phyloP scores from a whole-genome alignment of 2,329 filamentous ascomycete species.

The Rutstroemia sp. region DNA sequence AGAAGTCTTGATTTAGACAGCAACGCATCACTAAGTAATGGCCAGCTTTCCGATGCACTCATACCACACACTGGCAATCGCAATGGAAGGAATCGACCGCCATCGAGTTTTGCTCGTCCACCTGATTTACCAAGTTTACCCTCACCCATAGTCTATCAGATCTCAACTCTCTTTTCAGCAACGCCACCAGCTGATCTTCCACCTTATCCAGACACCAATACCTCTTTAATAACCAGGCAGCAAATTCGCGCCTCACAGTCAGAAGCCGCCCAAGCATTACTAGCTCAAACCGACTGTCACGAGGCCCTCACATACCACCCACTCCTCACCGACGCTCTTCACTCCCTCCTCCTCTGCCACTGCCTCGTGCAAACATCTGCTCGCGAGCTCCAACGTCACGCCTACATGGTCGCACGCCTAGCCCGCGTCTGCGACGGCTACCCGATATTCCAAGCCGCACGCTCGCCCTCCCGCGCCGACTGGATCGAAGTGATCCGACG shows the following conservation, averaged over 20 bases:
- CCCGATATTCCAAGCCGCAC: slow-evolving; percentile 68
- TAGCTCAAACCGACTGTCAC: slow-evolving; percentile 38
- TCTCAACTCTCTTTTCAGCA: slow-evolving; percentile 63
- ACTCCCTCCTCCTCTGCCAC: slow-evolving; percentile 71
- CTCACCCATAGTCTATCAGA: slow-evolving; percentile 41
- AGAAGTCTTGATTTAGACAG: slow-evolving; percentile 25
- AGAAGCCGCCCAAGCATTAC: slow-evolving; percentile 27
- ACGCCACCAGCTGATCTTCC: slow-evolving; percentile 60
- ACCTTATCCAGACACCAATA: slow-evolving; percentile 48
- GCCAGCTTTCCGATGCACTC: slow-evolving; percentile 35
- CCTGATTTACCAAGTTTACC: slow-evolving; percentile 38
- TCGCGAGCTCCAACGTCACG: slow-evolving; percentile 72
- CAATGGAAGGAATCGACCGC: slow-evolving; percentile 26
- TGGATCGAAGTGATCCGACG: slow-evolving; percentile 71
- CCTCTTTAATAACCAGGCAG: slow-evolving; percentile 27
- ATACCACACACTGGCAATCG: slow-evolving; percentile 33
- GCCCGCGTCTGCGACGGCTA: slow-evolving; percentile 70
- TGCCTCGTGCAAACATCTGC: slow-evolving; percentile 70
- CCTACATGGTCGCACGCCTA: slow-evolving; percentile 72
- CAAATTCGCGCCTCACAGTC: slow-evolving; percentile 26
- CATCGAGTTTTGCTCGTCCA: slow-evolving; percentile 20
- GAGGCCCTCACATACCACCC: slow-evolving; percentile 76
- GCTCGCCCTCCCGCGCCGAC: slow-evolving; percentile 66
- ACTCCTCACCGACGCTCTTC: slow-evolving; percentile 68
- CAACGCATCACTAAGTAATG: slow-evolving; percentile 27